phyloP scores from a whole-genome alignment of 2,329 filamentous ascomycete species.

The Myriosclerotinia curreyana region DNA sequence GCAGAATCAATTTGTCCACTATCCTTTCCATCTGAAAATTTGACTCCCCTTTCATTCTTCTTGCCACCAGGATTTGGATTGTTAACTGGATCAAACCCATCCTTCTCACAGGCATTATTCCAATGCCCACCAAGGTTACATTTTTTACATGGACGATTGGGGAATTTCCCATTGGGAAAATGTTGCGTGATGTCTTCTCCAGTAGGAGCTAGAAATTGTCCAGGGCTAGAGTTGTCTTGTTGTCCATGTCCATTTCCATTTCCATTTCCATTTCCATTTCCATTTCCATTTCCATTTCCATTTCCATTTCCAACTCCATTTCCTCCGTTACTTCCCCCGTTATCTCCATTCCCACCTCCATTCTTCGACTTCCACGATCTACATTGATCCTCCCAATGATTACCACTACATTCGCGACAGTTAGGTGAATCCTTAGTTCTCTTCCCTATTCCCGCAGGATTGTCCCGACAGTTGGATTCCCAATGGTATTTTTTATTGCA shows the following conservation, averaged over 20 bases:
- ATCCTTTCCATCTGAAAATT: not conserved
- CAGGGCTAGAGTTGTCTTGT: not conserved
- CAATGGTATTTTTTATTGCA: slow-evolving; percentile 9
- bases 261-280: not conserved
- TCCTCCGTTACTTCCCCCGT: not conserved
- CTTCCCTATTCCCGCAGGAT: not conserved
- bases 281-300: not conserved
- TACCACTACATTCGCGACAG: slow-evolving; percentile 4
- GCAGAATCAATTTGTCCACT: not conserved
- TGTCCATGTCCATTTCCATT: not conserved
- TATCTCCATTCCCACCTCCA: not conserved
- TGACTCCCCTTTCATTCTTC: not conserved
- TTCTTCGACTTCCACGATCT: not conserved
- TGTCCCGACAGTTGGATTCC: slow-evolving; percentile 11
- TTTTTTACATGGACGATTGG: not conserved
- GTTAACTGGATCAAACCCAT: not conserved
- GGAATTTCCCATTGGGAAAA: slow-evolving; percentile 9
- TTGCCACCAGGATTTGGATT: slow-evolving; percentile 10
- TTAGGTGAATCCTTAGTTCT: not conserved
- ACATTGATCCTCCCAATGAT: slow-evolving; percentile 21
- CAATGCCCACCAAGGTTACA: slow-evolving; percentile 1
- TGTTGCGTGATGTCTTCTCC: not conserved
- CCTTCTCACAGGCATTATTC: slow-evolving; percentile 9
- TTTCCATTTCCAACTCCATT: not conserved
- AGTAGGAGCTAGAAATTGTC: not conserved